Evolutionary conservation across 1,284 basidiomycete species (phyloP).

Genomic region (Xerocomus minutiporus): DNA sequence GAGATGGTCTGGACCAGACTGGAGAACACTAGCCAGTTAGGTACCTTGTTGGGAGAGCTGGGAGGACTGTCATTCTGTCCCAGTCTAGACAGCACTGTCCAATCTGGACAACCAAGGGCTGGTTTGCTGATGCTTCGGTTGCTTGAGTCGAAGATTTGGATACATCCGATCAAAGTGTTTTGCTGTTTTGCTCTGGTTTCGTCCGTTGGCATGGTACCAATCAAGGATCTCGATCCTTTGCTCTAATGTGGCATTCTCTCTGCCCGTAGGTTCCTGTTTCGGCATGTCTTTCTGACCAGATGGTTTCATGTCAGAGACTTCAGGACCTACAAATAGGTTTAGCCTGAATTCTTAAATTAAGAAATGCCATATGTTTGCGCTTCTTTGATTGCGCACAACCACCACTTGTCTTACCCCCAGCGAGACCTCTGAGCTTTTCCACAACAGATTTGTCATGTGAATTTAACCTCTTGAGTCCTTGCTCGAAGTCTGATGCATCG

Average conservation of each 20-base stretch:
- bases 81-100: too few species aligned
- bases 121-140: neutral
- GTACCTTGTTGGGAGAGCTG: too few species aligned
- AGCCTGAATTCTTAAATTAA: neutral
- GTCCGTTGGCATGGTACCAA: constrained; percentile 3
- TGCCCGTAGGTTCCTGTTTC: too few species aligned
- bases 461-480: neutral
- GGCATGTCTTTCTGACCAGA: too few species aligned
- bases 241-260: too few species aligned
- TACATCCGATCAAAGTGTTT: constrained; percentile 4
- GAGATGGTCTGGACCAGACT: too few species aligned
- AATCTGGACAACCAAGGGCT: too few species aligned
- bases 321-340: neutral
- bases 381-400: neutral
- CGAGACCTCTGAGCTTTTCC: neutral
- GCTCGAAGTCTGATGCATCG: neutral
- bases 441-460: neutral
- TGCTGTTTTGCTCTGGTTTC: constrained; percentile 5
- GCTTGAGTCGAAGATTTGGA: neutral
- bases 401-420: too few species aligned
- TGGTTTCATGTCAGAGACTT: too few species aligned
- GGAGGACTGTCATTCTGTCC: too few species aligned
- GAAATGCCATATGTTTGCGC: neutral
- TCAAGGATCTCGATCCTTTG: neutral
- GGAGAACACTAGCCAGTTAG: too few species aligned